Base-by-base conservation (phyloP, 805 yeast species). In the Zygotorulaspora danielsina region DNA sequence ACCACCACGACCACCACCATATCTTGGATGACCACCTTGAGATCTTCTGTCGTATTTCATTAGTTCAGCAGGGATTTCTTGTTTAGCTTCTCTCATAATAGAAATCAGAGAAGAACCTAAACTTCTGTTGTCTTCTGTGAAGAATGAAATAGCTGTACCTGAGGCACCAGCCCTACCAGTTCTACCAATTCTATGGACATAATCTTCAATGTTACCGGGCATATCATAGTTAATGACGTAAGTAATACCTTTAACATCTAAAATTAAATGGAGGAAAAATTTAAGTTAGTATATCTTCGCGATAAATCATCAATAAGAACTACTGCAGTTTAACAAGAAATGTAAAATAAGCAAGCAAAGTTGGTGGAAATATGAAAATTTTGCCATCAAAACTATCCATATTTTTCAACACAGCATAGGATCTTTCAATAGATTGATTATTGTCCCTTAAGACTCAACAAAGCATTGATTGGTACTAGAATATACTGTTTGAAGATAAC, bases 121-220 rank as follows among this genome's bases (percentile, higher is more conserved):
- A 70, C 83, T 79, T 55, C 86, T 72, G 73, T 88, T 86, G 51
- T 74, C 89, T 50, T 79, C 84, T 44, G 97, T 87, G 77, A 93
- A 93, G 66, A 90, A 79, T 6, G 97, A 86, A 51, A 88, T 78
- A 40, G 98, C 97, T 47, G 93, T 89, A 76, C 98, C 98, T 48
- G 75, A 74, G 48, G 88, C 81, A 66, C 97, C 97, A 53, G 97
- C 98, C 78, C 98, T 87, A 66, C 98, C 98, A 50, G 98, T 89
- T 79, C 97, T 89, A 68, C 98, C 98, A 62, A 90, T 93, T 73
- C 98, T 81, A 68, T 90, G 98, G 49, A 90, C 97, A 66, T 90
- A 90, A 72, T 93, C 97, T 75, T 93, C 98, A 63, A 89, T 86
- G 71, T 90, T 90, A 68, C 86, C 88, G 61, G 98, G 97, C 89